Base-by-base conservation (phyloP, 208 protist genomes). In the Wallacemonas sp. region DNA sequence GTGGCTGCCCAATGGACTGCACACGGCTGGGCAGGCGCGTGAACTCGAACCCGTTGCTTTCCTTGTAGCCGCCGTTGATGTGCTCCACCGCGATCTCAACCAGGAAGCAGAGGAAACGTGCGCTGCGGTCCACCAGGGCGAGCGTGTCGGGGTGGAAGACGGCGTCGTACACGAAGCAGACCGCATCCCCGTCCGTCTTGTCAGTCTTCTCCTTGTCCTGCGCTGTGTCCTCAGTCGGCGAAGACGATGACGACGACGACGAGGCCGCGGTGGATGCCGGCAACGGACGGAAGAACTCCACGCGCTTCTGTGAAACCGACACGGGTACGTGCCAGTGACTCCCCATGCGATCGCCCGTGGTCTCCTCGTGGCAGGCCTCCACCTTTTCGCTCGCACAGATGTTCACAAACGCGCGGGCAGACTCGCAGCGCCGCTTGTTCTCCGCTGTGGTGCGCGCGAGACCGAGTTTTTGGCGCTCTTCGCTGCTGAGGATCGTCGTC, bases 1-100 rank as follows among this genome's bases (percentile, higher is more conserved):
- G 77, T 24, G 84, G 86, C 23, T 69, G 81, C 24, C 90, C 90
- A 26, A 96, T 78, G 24, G 85, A 78, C 2, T 38, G 23, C 1
- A 96, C 65, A 39, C 55, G 32, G 54, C 77, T 78, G 2, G 85
- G 58, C 54, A 94, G 73, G 5, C 90, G 83, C 24, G 76, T 61
- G 65, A 92, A 94, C 52, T 72, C 61, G 65, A 93, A 93, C 16
- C 84, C 84, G 76, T 94, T 78, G 23, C 65, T 61, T 70, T 97
- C 86, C 29, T 74, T 65, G 66, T 96, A 95, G 48, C 88, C 87
- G 39, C 41, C 75, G 67, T 97, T 97, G 46, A 97, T 85, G 71
- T 97, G 89, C 78, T 97, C 92, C 26, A 97, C 92, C 0, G 88
- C 89, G 73, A 97, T 97, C 73, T 97, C 90, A 2, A 92, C 83